Evolutionary conservation across 108 stramenopile species (phyloP), one percentile per base, ranked within the genome.

Genomic region (Epithemia pelagica): DNA sequence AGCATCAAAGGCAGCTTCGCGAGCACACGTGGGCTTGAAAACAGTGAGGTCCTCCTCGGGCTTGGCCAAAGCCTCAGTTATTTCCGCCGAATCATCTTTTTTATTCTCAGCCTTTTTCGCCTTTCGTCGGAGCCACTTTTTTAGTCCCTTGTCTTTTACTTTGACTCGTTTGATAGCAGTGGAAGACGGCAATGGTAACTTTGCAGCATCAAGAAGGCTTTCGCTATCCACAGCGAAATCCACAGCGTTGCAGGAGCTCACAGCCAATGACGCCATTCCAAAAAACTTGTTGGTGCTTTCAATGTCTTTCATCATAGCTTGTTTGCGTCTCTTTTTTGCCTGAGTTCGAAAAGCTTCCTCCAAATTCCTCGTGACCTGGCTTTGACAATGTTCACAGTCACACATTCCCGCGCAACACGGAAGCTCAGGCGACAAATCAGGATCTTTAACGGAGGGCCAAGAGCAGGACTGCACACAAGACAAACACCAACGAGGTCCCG

Each of bases 11-110:
- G 70, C 33, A 57, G 64, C 61, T n/a, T 58, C 32, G 28, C 81
- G 75, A 24, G 62, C 59, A 57, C 77, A 79, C 20, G 75, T 71
- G 15, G 76, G 69, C 61, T 74, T 66, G 30, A 78, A 74, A 25
- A 68, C 46, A 23, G 53, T 28, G 30, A 59, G 32, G 21, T 74
- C 68, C 46, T 69, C 74, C 1, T 10, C 37, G 15, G 5, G 10
- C 5, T 26, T 21, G 7, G n/a, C 7, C 37, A 15, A 46, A 46
- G 15, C 10, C 37, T 46, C 15, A 10, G 5, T 15, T 5, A 10
- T 46, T 46, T 15, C 37, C 10, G 10, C 37, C 15, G 5, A 10
- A 46, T 46, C 37, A 10, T 46, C 37, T 5, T 46, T 46, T 46
- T 5, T 15, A 10, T 46, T 46, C 10, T 46, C 37, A 15, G 15